Percentiles rank a stretch among this genome's conserved stretches.
These are phyloP conservation scores for Calcarisporium arbuscula DNA, from an alignment of 2,329 filamentous ascomycete genomes.

Conservation along the genomic window DNA sequence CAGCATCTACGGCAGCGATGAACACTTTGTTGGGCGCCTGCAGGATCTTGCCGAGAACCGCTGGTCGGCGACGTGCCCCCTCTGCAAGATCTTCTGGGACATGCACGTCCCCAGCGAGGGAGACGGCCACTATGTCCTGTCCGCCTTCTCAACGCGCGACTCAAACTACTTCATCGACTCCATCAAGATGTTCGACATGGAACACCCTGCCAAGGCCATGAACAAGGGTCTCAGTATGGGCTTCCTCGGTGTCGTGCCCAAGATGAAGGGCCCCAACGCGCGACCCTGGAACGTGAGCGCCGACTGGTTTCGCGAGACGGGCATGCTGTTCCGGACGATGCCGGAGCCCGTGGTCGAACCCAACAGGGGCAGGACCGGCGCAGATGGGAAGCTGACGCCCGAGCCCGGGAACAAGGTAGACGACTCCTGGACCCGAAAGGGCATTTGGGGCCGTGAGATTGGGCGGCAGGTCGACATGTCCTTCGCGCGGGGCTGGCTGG, in stretches of 20 bases:
- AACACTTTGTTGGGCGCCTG: conserved; percentile 21
- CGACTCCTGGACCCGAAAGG: conserved; percentile 20
- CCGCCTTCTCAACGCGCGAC: conserved; percentile 27
- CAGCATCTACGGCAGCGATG: conserved; percentile 24
- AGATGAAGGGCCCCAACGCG: conserved; percentile 21
- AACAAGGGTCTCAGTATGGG: conserved; percentile 21
- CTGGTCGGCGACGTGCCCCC: conserved; percentile 25
- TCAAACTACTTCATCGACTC: conserved; percentile 27
- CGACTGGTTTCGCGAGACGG: conserved; percentile 25
- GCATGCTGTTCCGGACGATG: conserved; percentile 26
- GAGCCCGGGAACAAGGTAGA: conserved; percentile 1
- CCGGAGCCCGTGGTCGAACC: conserved; percentile 19
- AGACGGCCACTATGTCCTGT: conserved; percentile 22
- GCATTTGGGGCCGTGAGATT: conserved; percentile 28
- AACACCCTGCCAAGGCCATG: conserved; percentile 21
- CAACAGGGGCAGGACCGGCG: conserved; percentile 11
- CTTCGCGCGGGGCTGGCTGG: conserved; percentile 25
- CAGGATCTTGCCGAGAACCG: conserved; percentile 24
- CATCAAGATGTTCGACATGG: conserved; percentile 22
- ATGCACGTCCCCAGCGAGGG: conserved; percentile 25
- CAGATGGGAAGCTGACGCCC: conserved; percentile 9
- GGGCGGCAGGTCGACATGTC: conserved; percentile 21
- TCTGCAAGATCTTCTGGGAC: conserved; percentile 27
- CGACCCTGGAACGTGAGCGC: conserved; percentile 23
- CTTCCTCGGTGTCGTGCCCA: conserved; percentile 26